phyloP scores from a whole-genome alignment of 495 filamentous ascomycete genomes.

The Aspergillus homomorphus region DNA sequence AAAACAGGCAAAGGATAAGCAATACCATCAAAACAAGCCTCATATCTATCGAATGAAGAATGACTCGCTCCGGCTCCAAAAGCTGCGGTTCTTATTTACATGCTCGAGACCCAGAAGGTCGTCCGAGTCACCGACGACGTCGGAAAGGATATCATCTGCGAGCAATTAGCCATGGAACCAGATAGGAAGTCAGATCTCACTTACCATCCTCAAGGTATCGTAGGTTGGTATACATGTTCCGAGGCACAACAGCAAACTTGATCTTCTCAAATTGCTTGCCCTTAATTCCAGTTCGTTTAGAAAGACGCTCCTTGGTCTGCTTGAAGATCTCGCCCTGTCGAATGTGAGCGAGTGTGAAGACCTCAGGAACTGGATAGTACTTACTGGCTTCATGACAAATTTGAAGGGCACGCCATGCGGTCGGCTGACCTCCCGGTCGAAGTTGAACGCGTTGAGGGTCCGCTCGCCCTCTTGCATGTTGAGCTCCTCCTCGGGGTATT shows the following conservation, averaged over 20 bases:
- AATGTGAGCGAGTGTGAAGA: constrained; percentile 20
- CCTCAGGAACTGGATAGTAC: constrained; percentile 16
- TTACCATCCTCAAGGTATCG: constrained; percentile 86
- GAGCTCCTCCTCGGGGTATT: constrained; percentile 74
- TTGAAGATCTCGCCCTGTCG: constrained; percentile 76
- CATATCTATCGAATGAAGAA: constrained; percentile 61
- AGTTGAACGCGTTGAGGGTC: constrained; percentile 80
- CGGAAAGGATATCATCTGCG: constrained; percentile 78
- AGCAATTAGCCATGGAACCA: constrained; percentile 3
- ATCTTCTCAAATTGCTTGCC: constrained; percentile 99
- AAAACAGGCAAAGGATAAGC: not conserved
- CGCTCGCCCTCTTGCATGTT: constrained; percentile 55
- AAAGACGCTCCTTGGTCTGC: constrained; percentile 86
- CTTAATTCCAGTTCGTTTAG: constrained; percentile 87
- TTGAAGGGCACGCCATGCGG: constrained; percentile 83
- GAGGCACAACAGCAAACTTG: constrained; percentile 82
- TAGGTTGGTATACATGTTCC: constrained; percentile 66
- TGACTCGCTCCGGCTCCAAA: constrained; percentile 59
- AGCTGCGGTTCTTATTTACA: constrained; percentile 64
- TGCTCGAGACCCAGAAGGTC: constrained; percentile 91
- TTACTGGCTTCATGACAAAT: constrained; percentile 80
- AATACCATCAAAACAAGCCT: constrained; percentile 10
- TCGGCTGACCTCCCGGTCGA: constrained; percentile 79
- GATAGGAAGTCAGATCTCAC: constrained; percentile 17
- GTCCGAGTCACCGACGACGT: constrained; percentile 63